Base-by-base conservation (phyloP, 345 rosid species). In the Excoecaria agallocha region DNA sequence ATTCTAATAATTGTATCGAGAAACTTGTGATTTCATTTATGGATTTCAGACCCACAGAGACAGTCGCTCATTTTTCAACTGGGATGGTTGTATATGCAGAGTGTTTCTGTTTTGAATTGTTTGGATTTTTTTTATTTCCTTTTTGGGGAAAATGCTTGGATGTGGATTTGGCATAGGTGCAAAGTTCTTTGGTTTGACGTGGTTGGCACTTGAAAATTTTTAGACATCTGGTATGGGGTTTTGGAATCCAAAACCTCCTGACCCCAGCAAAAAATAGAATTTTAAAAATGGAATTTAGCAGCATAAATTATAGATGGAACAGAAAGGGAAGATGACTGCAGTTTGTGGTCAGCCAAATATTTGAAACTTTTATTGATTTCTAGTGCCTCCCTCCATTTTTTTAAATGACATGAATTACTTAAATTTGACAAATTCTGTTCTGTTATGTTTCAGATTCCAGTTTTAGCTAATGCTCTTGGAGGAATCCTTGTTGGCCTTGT, bases 401-500 rank as follows among this genome's bases (percentile, higher is more conserved):
- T 56, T 12, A 51, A 48, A 19, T 48, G 46, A 55, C 67, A 52
- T 69, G 5, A 20, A 46, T 30, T 51, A 58, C 17, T 49, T 35
- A 61, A 69, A 16, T 49, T 66, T 68, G 60, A 57, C n/a, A 15
- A 2, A 6, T 17, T 3, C 8, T 24, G 50, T 57, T 63, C 38
- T 77, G 38, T 75, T 59, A 54, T 61, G 37, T 75, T 80, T 54
- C 87, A 95, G 98, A 85, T 95, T 75, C 98, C 98, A 12, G 89
- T 95, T 69, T 60, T 89, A 71, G 75, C 81, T 67, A 95, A 95
- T 84, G 90, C 99, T 3, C 86, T 95, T 45, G 97, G 98, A 52
- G 99, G 99, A 50, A 95, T 95, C 76, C 98, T 95, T 52, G 99
- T 95, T 72, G 99, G 99, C 68, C 86, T 95, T 24, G 89, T 95